Conservation (phyloP, 768 basidiomycete species). For the Leucocoprinus leucothites region DNA sequence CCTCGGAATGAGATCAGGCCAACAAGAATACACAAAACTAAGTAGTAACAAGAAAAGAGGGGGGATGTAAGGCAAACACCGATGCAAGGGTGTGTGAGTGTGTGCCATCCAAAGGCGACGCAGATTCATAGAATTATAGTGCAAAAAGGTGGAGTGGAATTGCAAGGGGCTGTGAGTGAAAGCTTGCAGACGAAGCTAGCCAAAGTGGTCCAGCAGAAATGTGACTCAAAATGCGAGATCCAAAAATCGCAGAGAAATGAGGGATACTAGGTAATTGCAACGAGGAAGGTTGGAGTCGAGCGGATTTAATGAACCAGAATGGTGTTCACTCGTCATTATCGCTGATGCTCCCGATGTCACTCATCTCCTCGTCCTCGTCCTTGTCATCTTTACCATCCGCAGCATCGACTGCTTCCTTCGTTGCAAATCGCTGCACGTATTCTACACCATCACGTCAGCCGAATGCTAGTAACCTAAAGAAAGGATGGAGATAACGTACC, state of each 20-base stretch:
- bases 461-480: not conserved
- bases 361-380: conserved; percentile 83
- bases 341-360: conserved; percentile 80
- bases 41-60: conserved; percentile 1
- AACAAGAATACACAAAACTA: conserved; percentile 12
- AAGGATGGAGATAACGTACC: conserved; percentile 41
- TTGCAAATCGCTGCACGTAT: conserved; percentile 94
- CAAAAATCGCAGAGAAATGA: not conserved
- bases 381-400: conserved; percentile 61
- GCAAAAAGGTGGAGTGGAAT: not conserved
- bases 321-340: conserved; percentile 49
- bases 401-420: conserved; percentile 84
- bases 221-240: conserved; percentile 7
- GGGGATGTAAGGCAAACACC: not conserved
- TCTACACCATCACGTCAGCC: conserved; percentile 42
- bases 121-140: conserved; percentile 8
- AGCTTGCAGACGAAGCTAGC: conserved; percentile 2
- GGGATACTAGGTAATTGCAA: not conserved
- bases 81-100: not conserved
- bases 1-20: conserved; percentile 4
- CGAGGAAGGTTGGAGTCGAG: not conserved
- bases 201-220: conserved; percentile 2
- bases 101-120: not conserved
- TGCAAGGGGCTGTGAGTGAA: not conserved
- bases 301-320: not conserved